phyloP scores from a whole-genome alignment of 2,329 filamentous ascomycete genomes.

The Cytospora leucostoma region DNA sequence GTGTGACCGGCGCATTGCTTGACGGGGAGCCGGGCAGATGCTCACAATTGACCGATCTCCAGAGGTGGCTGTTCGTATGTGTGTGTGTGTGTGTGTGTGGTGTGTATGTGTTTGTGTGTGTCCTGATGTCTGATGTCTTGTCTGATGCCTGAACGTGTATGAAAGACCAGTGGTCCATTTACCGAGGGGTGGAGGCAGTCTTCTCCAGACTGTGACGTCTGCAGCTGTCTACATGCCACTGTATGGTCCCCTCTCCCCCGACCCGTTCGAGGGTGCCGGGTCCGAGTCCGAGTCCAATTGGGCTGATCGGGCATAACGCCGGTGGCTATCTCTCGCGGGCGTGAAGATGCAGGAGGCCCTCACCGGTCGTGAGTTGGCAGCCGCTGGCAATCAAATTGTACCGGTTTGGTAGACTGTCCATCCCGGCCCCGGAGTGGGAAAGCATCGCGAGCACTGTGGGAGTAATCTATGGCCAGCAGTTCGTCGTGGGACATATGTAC shows the following conservation, averaged over 20 bases:
- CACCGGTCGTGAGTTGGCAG: conserved; percentile 3
- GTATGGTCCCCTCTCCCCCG: neutral
- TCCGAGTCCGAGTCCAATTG: neutral
- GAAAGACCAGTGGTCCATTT: neutral
- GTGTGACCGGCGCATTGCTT: conserved; percentile 11
- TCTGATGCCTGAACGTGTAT: neutral
- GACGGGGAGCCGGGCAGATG: conserved; percentile 18
- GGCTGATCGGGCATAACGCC: neutral
- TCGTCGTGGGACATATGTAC: neutral
- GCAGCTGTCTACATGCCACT: neutral
- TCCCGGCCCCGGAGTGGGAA: neutral
- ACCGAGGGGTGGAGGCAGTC: no score
- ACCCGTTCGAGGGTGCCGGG: neutral
- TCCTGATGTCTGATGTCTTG: neutral
- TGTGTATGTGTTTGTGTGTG: neutral
- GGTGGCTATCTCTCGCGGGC: neutral
- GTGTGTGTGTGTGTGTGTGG: neutral
- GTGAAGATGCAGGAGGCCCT: neutral
- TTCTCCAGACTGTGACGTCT: no score
- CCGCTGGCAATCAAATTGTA: neutral
- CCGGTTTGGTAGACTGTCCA: neutral
- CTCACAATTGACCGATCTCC: conserved; percentile 25
- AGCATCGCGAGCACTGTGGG: neutral
- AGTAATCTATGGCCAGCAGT: neutral
- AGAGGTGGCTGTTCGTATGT: neutral